phyloP scores from a whole-genome alignment of 129 eudicot genomes.

The Oenanthe sinensis region DNA sequence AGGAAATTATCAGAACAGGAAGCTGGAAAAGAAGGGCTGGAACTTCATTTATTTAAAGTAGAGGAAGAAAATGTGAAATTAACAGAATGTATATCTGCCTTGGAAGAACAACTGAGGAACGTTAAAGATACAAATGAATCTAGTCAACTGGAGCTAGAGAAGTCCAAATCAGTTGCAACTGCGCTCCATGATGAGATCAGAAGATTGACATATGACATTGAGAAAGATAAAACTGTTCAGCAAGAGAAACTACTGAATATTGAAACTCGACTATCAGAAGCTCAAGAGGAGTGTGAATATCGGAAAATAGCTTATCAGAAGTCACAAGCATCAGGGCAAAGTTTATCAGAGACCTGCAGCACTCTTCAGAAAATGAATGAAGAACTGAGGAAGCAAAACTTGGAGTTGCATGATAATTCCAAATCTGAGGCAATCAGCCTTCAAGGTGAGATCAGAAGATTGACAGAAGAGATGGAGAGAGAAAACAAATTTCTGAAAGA shows the following conservation, averaged over 20 bases:
- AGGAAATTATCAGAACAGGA: slow-evolving; percentile 37
- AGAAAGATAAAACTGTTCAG: slow-evolving; percentile 16
- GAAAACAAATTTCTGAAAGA: slow-evolving; percentile 19
- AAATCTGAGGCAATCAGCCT: slow-evolving; percentile 31
- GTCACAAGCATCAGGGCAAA: slow-evolving; percentile 40
- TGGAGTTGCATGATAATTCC: slow-evolving; percentile 23
- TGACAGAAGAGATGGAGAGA: slow-evolving; percentile 20
- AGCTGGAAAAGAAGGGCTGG: slow-evolving; percentile 33
- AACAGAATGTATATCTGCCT: slow-evolving; percentile 23
- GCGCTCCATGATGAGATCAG: slow-evolving; percentile 49
- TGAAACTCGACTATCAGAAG: slow-evolving; percentile 20
- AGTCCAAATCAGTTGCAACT: slow-evolving; percentile 22
- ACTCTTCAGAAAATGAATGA: slow-evolving; percentile 40
- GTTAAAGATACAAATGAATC: slow-evolving; percentile 28
- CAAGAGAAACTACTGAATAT: slow-evolving; percentile 27
- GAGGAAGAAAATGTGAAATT: slow-evolving; percentile 48
- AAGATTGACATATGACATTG: slow-evolving; percentile 20
- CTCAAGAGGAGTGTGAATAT: slow-evolving; percentile 45
- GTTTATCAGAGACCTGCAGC: slow-evolving; percentile 31
- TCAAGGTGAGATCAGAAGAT: slow-evolving; percentile 34
- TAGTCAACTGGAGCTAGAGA: slow-evolving; percentile 24
- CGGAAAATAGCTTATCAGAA: slow-evolving; percentile 39
- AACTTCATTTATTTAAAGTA: slow-evolving; percentile 33
- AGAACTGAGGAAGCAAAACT: slow-evolving; percentile 37
- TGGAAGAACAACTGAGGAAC: slow-evolving; percentile 36